Conservation (phyloP, 768 basidiomycete species). For the Lactarius hatsudake region DNA sequence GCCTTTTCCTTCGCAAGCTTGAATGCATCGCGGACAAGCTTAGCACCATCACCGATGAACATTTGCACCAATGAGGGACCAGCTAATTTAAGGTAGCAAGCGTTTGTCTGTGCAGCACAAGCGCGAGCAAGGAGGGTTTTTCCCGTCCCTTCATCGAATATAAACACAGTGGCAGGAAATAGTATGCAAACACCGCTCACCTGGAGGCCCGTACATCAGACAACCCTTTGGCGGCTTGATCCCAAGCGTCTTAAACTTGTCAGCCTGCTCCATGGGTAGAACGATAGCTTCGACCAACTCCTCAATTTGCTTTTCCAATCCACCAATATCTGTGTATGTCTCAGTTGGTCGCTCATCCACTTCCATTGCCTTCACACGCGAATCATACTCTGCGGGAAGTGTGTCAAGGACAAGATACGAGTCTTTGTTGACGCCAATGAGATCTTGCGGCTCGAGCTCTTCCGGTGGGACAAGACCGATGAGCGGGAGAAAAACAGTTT, state of each 20-base stretch:
- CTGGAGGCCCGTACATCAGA: constrained; percentile 98
- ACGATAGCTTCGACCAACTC: constrained; percentile 98
- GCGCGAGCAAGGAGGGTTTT: constrained; percentile 97
- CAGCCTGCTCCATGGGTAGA: constrained; percentile 96
- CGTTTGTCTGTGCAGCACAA: constrained; percentile 96
- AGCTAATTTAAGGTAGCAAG: constrained; percentile 96
- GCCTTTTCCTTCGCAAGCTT: constrained; percentile 98
- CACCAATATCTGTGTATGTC: constrained; percentile 96
- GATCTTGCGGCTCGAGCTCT: constrained; percentile 83
- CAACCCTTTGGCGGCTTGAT: constrained; percentile 98
- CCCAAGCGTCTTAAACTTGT: constrained; percentile 97
- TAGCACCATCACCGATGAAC: constrained; percentile 99
- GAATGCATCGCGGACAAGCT: constrained; percentile 97
- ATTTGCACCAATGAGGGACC: constrained; percentile 98
- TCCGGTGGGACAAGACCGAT: constrained; percentile 96
- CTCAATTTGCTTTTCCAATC: constrained; percentile 98
- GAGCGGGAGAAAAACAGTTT: constrained; percentile 97
- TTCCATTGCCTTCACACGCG: constrained; percentile 99
- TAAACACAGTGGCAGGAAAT: constrained; percentile 1
- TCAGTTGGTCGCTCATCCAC: constrained; percentile 98
- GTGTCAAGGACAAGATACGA: constrained; percentile 96
- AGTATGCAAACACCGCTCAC: constrained; percentile 39
- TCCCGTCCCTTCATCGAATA: constrained; percentile 65
- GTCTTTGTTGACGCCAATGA: constrained; percentile 99
- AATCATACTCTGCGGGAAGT: constrained; percentile 95